Evolutionary conservation across 805 yeast species (phyloP), one percentile per base, ranked within the genome.

Genomic region (Metschnikowia santaceciliae): DNA sequence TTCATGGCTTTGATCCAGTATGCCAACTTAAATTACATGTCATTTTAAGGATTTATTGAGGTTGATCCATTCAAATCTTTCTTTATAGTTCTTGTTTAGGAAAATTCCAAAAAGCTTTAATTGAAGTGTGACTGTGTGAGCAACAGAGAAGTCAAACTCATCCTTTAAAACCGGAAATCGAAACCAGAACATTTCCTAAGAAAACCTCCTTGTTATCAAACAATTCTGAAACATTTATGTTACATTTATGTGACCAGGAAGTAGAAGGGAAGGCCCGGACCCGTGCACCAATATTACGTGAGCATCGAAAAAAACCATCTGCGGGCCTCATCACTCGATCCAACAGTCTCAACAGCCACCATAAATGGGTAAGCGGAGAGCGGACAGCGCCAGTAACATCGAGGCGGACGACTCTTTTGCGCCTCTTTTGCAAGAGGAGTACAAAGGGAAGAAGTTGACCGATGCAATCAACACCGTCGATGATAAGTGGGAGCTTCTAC

Each of bases 401-500:
- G 49, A 56, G 49, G 47, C 43, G 26, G 88, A 82, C 59, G 88
- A 82, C 47, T 73, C 86, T 3, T 88, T 90, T 67, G 82, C 80
- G 62, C 94, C 89, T 45, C 77, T 92, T 33, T 70, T 94, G 50
- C 78, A 88, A 63, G 92, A 95, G 10, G 78, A 79, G 15, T 94
- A 88, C 69, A 86, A 84, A 64, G 99, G 99, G 14, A 92, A 90
- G 68, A 76, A 78, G 48, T 68, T 94, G 53, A 82, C 96, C 1
- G 99, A 94, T 71, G 88, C 88, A 56, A 86, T 94, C 64, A 82
- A 82, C 59, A 90, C 97, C 0, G 94, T 96, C 10, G 89, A 89
- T 60, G 99, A 94, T 69, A 94, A 94, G 67, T 94, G 99, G 99
- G 88, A 94, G 60, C 76, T 94, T 43, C 72, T 94, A 38, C 99